Conservation (phyloP, 768 basidiomycete species). For the Rickenella mellea region DNA sequence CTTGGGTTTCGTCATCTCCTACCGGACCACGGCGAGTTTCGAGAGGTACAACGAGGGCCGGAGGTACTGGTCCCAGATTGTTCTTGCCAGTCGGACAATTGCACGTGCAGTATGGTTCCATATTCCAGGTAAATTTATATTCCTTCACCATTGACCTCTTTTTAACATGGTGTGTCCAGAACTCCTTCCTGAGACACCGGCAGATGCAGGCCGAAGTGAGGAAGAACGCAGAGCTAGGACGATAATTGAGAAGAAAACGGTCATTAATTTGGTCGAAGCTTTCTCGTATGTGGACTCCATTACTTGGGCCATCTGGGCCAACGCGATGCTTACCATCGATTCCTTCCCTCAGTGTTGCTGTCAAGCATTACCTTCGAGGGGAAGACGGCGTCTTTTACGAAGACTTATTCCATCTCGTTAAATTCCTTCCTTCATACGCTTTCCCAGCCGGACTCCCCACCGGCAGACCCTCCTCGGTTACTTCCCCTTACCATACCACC, state of each 20-base stretch:
- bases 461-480: not conserved
- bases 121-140: slow-evolving; percentile 36
- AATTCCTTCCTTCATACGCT: slow-evolving; percentile 60
- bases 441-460: slow-evolving; percentile 39
- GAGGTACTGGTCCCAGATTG: slow-evolving; percentile 60
- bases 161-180: slow-evolving; percentile 10
- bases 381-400: slow-evolving; percentile 30
- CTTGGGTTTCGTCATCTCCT: slow-evolving; percentile 66
- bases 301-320: not conserved
- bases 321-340: not conserved
- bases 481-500: not conserved
- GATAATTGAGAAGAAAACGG: slow-evolving; percentile 59
- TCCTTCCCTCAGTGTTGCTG: slow-evolving; percentile 29
- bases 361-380: slow-evolving; percentile 64
- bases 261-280: slow-evolving; percentile 58
- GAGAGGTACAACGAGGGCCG: slow-evolving; percentile 73
- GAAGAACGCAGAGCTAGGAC: slow-evolving; percentile 35
- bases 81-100: slow-evolving; percentile 44
- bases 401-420: slow-evolving; percentile 62
- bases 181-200: slow-evolving; percentile 13
- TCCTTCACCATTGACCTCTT: not conserved
- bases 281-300: slow-evolving; percentile 25
- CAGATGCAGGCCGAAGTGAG: slow-evolving; percentile 6
- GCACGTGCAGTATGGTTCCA: slow-evolving; percentile 62
- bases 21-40: slow-evolving; percentile 62